Conservation (phyloP, 805 yeast species). For the Metschnikowia gelsemii region DNA sequence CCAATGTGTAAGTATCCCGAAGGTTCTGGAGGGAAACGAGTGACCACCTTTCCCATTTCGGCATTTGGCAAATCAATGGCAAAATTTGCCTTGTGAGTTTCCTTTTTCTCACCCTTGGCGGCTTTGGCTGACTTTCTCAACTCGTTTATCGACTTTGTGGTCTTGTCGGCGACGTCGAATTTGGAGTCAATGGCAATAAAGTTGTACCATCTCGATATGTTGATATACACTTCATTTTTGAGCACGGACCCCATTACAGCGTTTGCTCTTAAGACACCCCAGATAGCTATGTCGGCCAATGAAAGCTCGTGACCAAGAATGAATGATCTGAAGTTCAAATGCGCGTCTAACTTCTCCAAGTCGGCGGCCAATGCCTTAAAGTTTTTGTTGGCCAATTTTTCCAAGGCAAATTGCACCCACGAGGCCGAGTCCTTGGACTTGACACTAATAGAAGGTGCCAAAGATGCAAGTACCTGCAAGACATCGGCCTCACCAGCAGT, state of each 20-base stretch:
- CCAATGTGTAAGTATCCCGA: conserved; percentile 99
- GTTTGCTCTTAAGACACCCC: conserved; percentile 94
- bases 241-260: conserved; percentile 89
- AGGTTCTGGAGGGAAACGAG: conserved; percentile 99
- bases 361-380: conserved; percentile 79
- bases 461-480: conserved; percentile 49
- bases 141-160: conserved; percentile 70
- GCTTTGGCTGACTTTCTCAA: conserved; percentile 66
- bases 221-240: conserved; percentile 79
- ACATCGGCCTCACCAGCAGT: conserved; percentile 43
- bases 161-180: conserved; percentile 66
- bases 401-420: conserved; percentile 70
- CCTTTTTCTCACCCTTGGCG: conserved; percentile 71
- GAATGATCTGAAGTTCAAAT: conserved; percentile 82
- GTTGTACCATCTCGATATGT: conserved; percentile 91
- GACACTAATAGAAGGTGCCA: conserved; percentile 47
- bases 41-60: conserved; percentile 89
- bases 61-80: conserved; percentile 94
- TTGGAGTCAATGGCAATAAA: conserved; percentile 58
- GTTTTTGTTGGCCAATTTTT: conserved; percentile 74
- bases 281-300: conserved; percentile 79
- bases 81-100: conserved; percentile 88
- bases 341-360: conserved; percentile 77
- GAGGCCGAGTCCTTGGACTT: conserved; percentile 29
- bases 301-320: conserved; percentile 65